Base-by-base conservation (phyloP, 345 rosid genomes). In the Geranium rotundifolium region DNA sequence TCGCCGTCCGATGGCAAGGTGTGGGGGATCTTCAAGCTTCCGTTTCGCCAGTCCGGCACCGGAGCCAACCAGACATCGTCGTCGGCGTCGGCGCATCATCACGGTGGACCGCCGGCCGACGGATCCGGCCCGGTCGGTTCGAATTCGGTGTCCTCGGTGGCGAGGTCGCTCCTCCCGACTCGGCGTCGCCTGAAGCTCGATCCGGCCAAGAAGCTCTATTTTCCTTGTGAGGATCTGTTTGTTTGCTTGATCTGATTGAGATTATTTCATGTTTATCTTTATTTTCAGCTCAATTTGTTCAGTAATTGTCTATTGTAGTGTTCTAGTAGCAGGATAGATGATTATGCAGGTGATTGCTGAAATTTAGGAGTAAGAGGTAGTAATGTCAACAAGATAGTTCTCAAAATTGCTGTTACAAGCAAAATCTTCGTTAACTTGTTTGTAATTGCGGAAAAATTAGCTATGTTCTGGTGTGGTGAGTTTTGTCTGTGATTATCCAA, bases 161-260 rank as follows among this genome's bases (percentile, higher is more conserved):
- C 96, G 1, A 84, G 82, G 76, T 87, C 96, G 17, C 69, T 93
- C 56, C 73, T 90, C 17, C 99, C 89, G 3, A 68, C 82, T 0
- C 83, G 95, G 27, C 90, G 95, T 49, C 74, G 95, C 27, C 91
- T 90, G 70, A 86, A 86, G 82, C 97, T 93, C 60, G 99, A 93
- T 80, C 97, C 99, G 2, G 57, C 95, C 7, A 72, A 73, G 58
- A 88, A 90, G 76, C 96, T 93, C 64, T 90, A 86, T 63, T 93
- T 93, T 65, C 97, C 97, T 41, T 88, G 99, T 90, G 72, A 66
- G 88, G 27, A 23, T 23, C 27, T 23, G 27, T 23, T 23, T 27
- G 41, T 64, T 34, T 58, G 23, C 3, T 46, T 20, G 6, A 39
- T 56, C 18, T 16, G 20, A 9, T 6, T 19, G 63, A 54, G 10